These are phyloP conservation scores for Perkinsus chesapeaki DNA, from an alignment of 169 alveolate genomes.

Conservation along the genomic window DNA sequence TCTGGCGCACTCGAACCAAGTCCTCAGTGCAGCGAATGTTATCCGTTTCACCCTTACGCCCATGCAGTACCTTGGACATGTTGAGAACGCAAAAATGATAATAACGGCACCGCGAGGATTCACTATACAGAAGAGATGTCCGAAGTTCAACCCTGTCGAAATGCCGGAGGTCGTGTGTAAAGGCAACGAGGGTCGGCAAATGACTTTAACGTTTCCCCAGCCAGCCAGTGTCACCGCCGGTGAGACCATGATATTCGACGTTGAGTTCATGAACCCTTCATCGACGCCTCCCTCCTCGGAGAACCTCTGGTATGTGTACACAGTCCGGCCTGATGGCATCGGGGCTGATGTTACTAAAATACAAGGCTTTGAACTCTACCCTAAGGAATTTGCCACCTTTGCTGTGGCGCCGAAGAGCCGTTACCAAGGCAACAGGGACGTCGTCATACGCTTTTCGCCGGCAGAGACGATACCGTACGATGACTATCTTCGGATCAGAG, in stretches of 20 bases:
- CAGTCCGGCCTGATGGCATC: slow-evolving; percentile 17
- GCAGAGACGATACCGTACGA: background rate
- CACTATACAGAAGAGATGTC: background rate
- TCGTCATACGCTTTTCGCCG: background rate
- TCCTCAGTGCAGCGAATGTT: background rate
- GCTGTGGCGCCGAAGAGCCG: slow-evolving; percentile 3
- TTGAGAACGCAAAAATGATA: background rate
- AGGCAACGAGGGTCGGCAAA: background rate
- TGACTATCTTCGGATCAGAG: background rate
- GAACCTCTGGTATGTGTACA: slow-evolving; percentile 9
- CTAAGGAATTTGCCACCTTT: slow-evolving; percentile 7
- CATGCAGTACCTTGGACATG: background rate
- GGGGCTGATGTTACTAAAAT: background rate
- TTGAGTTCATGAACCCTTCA: background rate
- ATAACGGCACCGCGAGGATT: slow-evolving; percentile 11
- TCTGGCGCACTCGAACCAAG: slow-evolving; percentile 6
- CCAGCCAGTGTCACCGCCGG: background rate
- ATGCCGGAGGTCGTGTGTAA: slow-evolving; percentile 13
- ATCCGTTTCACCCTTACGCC: background rate
- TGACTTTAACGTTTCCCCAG: slow-evolving; percentile 1
- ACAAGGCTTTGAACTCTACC: background rate
- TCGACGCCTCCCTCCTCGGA: background rate
- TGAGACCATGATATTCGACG: background rate
- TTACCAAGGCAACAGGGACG: background rate
- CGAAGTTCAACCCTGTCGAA: background rate